These are phyloP conservation scores for Dendrobium huoshanense DNA, from an alignment of 106 monocot genomes.

Conservation along the genomic window DNA sequence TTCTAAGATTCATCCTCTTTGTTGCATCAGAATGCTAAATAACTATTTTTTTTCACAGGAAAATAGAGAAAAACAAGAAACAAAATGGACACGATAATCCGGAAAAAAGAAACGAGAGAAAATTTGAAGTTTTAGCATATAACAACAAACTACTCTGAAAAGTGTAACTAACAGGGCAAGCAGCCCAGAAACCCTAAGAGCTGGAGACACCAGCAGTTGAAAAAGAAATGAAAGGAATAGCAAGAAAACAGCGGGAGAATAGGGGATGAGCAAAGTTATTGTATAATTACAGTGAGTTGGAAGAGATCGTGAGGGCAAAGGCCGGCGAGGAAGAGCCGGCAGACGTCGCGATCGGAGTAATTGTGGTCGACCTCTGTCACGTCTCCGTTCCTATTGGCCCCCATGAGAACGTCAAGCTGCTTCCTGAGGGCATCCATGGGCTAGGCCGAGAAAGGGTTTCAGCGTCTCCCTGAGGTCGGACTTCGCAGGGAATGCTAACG, in stretches of 20 bases:
- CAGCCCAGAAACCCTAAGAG: background rate
- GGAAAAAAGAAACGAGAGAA: no score
- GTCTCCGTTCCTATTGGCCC: conserved; percentile 93
- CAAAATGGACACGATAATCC: no score
- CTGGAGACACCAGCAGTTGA: background rate
- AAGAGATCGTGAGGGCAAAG: conserved; percentile 98
- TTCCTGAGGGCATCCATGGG: conserved; percentile 84
- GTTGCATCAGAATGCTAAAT: no score
- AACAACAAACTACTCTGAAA: no score
- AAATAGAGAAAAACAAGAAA: no score
- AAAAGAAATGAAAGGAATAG: background rate
- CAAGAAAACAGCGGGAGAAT: background rate
- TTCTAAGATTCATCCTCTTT: no score
- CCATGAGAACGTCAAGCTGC: conserved; percentile 95
- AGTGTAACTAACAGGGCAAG: no score
- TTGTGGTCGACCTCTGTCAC: conserved; percentile 77
- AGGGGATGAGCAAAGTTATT: background rate
- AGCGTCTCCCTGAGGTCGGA: no score
- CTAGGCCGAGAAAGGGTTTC: background rate
- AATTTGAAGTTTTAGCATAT: background rate
- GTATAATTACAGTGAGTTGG: conserved; percentile 64
- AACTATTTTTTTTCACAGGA: no score
- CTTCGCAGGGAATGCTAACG: no score
- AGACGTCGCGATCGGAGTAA: conserved; percentile 93
- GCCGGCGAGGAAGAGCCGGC: conserved; percentile 74